phyloP scores from a whole-genome alignment of 495 filamentous ascomycete species.

The Penicillium canariense region DNA sequence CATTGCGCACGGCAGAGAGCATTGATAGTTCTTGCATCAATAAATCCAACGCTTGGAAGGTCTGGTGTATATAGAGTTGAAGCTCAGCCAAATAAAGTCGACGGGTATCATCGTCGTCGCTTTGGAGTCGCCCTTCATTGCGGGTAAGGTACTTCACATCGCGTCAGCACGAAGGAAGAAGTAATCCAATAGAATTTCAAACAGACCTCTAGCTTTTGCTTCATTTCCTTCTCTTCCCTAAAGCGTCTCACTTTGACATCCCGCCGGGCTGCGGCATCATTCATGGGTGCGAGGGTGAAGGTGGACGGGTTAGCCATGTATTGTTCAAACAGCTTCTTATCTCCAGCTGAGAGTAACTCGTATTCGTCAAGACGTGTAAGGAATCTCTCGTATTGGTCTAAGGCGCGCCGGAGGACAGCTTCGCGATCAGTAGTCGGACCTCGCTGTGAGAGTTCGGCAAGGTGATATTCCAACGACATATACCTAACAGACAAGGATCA shows the following conservation, averaged over 20 bases:
- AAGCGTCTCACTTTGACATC: constrained; percentile 84
- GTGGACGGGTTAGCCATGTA: constrained; percentile 63
- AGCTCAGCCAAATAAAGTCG: constrained; percentile 74
- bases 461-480: constrained; percentile 62
- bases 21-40: constrained; percentile 81
- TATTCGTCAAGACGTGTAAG: constrained; percentile 76
- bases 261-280: constrained; percentile 70
- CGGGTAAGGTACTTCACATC: constrained; percentile 54
- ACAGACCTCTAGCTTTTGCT: constrained; percentile 72
- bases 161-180: constrained; percentile 22
- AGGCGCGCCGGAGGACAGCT: constrained; percentile 56
- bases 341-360: constrained; percentile 61
- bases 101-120: constrained; percentile 77
- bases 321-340: constrained; percentile 68
- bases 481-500: constrained; percentile 49
- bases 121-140: constrained; percentile 57
- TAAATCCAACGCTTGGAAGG: constrained; percentile 82
- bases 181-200: background rate
- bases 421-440: constrained; percentile 59
- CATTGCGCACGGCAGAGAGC: constrained; percentile 64
- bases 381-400: constrained; percentile 71
- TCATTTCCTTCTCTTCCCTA: constrained; percentile 81
- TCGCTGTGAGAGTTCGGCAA: constrained; percentile 65
- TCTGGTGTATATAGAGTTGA: constrained; percentile 67
- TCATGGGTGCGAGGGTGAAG: constrained; percentile 67